Evolutionary conservation across 2,329 filamentous ascomycete species (phyloP), one percentile per base, ranked within the genome.

Genomic region (Aspergillus hiratsukae): DNA sequence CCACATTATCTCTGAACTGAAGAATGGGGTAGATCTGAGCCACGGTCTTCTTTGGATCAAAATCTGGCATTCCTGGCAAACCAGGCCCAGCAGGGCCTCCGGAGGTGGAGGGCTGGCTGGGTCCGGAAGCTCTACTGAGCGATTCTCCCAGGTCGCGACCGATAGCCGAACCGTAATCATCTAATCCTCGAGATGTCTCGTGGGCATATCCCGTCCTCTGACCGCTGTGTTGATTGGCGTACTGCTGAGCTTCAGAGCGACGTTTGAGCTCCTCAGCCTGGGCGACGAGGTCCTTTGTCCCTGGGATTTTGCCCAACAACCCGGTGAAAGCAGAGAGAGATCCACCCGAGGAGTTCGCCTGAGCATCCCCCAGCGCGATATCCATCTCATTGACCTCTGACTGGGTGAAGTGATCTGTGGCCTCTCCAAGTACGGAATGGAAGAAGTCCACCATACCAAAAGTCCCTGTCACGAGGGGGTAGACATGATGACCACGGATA

Each of bases 21-120:
- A 99, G 82, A 58, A 99, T 96, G 0, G 94, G 94, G 68, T 97
- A 97, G 62, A 99, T 97, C 75, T 95, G 86, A 41, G 82, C 79
- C 14, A 88, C 83, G 0, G 87, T 88, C 72, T 90, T 87, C 64
- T 89, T 83, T 0, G 89, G 87, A 66, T 97, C 92, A 58, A 95
- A 90, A 67, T 84, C 80, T 66, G 85, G 88, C 80, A 92, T 5
- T 89, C 90, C 21, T 88, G 88, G 9, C 91, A 84, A 14, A 84
- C 75, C 61, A 75, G 76, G 10, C 73, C 75, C 23, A 46, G 43
- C 43, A 45, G 77, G 75, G 28, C 72, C 76, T 41, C 75, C 73
- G 17, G 73, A 69, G 21, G 43, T 14, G 11, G 76, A 77, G 48
- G 78, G 78, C 46, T 77, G 76, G 49, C 72, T 73, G 17, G 71